These are phyloP conservation scores for Arthroderma sp. DNA, from an alignment of 2,329 filamentous ascomycete species.

Conservation along the genomic window DNA sequence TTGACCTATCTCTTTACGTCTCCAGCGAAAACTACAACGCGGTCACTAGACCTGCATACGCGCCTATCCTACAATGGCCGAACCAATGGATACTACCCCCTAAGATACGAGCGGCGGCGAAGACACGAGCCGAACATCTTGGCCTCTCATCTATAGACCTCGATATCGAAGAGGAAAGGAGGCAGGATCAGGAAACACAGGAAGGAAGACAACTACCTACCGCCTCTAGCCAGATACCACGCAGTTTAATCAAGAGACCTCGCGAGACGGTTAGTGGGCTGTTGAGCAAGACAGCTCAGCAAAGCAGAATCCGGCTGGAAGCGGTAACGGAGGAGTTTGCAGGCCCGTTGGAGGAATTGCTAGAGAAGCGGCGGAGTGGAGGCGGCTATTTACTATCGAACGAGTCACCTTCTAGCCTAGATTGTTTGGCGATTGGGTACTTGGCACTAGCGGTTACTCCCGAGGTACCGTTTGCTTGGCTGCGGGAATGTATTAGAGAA, in stretches of 20 bases:
- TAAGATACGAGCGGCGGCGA: slow-evolving; percentile 55
- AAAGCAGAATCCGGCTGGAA: slow-evolving; percentile 62
- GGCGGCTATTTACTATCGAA: slow-evolving; percentile 41
- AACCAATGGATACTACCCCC: slow-evolving; percentile 77
- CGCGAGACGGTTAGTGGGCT: slow-evolving; percentile 48
- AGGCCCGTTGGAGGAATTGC: slow-evolving; percentile 53
- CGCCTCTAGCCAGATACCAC: slow-evolving; percentile 26
- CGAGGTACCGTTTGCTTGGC: slow-evolving; percentile 48
- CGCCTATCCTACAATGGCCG: slow-evolving; percentile 67
- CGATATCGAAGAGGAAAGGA: slow-evolving; percentile 32
- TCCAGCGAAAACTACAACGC: slow-evolving; percentile 76
- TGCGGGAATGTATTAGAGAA: slow-evolving; percentile 42
- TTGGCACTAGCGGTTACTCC: slow-evolving; percentile 58
- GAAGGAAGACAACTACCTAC: slow-evolving; percentile 27
- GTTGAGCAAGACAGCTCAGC: slow-evolving; percentile 55
- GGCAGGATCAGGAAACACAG: slow-evolving; percentile 11
- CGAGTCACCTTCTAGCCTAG: slow-evolving; percentile 48
- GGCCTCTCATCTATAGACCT: slow-evolving; percentile 56
- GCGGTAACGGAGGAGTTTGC: slow-evolving; percentile 59
- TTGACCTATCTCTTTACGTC: slow-evolving; percentile 81
- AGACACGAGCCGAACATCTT: slow-evolving; percentile 55
- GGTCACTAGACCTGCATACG: slow-evolving; percentile 68
- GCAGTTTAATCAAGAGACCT: slow-evolving; percentile 41
- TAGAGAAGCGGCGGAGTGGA: slow-evolving; percentile 33
- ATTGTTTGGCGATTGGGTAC: slow-evolving; percentile 72